These are phyloP conservation scores for Diutina catenulata DNA, from an alignment of 1,139 yeast species.

Conservation along the genomic window DNA sequence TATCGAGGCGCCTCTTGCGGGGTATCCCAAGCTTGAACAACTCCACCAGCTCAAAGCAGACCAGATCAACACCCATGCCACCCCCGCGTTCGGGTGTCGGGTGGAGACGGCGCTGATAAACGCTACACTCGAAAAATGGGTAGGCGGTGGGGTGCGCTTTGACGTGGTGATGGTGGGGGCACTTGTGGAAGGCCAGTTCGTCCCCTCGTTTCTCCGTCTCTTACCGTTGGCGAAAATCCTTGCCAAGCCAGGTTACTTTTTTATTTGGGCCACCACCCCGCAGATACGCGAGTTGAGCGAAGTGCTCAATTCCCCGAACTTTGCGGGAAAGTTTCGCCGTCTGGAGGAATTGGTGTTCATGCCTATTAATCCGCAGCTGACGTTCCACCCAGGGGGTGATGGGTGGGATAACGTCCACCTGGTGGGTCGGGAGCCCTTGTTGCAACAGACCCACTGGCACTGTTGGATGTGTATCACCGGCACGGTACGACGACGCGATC, in stretches of 20 bases:
- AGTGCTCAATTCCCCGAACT: slow-evolving; percentile 43
- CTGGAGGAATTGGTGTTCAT: slow-evolving; percentile 77
- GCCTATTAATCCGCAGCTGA: slow-evolving; percentile 47
- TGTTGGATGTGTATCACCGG: slow-evolving; percentile 98
- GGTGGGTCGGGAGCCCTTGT: too few relatives aligned
- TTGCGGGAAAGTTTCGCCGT: slow-evolving; percentile 72
- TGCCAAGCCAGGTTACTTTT: slow-evolving; percentile 75
- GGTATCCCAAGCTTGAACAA: slow-evolving; percentile 73
- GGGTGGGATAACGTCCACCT: too few relatives aligned
- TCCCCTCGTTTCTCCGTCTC: slow-evolving; percentile 44
- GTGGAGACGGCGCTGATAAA: slow-evolving; percentile 41
- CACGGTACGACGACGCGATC: slow-evolving; percentile 77
- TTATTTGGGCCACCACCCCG: slow-evolving; percentile 76
- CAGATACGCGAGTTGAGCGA: slow-evolving; percentile 53
- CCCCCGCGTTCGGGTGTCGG: slow-evolving; percentile 56
- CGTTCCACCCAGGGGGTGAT: slow-evolving; percentile 37
- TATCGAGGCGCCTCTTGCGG: slow-evolving; percentile 52
- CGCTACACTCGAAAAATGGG: slow-evolving; percentile 50
- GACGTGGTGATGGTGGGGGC: slow-evolving; percentile 93
- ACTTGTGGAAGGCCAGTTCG: slow-evolving; percentile 57
- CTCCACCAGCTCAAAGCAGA: slow-evolving; percentile 52
- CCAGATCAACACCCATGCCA: slow-evolving; percentile 34
- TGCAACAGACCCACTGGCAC: slow-evolving; percentile 65
- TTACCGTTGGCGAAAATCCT: slow-evolving; percentile 66
- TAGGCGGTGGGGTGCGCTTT: slow-evolving; percentile 46